phyloP scores from a whole-genome alignment of 805 yeast species.

The Suhomyces xylopsoci region DNA sequence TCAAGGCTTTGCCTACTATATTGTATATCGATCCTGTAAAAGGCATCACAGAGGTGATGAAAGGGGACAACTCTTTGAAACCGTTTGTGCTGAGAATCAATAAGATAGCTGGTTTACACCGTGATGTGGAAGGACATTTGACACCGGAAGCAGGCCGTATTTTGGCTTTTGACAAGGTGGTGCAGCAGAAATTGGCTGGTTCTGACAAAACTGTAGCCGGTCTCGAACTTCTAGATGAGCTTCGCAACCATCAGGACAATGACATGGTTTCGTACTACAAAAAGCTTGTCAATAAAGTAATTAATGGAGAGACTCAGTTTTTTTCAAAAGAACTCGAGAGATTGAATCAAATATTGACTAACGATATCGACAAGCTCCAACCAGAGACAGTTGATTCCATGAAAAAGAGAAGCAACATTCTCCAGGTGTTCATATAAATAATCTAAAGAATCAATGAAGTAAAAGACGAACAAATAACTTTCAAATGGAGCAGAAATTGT shows the following conservation, averaged over 20 bases:
- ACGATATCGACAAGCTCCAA: slow-evolving; percentile 32
- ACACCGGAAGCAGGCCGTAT: slow-evolving; percentile 31
- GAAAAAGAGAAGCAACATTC: slow-evolving; percentile 49
- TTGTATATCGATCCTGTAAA: slow-evolving; percentile 39
- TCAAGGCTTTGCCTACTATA: slow-evolving; percentile 54
- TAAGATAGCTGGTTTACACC: slow-evolving; percentile 22
- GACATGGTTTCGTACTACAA: slow-evolving; percentile 44
- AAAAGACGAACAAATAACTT: too few relatives aligned
- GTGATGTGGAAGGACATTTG: slow-evolving; percentile 33
- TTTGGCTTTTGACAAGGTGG: slow-evolving; percentile 1
- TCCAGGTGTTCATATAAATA: slow-evolving; percentile 19
- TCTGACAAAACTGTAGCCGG: slow-evolving; percentile 11
- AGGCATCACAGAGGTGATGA: slow-evolving; percentile 19
- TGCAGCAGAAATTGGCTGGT: not conserved
- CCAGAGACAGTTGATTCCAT: slow-evolving; percentile 49
- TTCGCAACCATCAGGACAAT: not conserved
- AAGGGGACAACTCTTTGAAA: slow-evolving; percentile 21
- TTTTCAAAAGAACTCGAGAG: slow-evolving; percentile 46
- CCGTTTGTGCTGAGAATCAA: slow-evolving; percentile 27
- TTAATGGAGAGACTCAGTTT: slow-evolving; percentile 43
- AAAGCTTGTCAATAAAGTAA: slow-evolving; percentile 43
- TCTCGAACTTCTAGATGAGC: slow-evolving; percentile 10
- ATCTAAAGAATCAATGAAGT: too few relatives aligned
- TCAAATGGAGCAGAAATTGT: too few relatives aligned
- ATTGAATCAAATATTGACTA: slow-evolving; percentile 39